These are phyloP conservation scores for Gentiana straminea DNA, from an alignment of 257 asterid species.

Conservation along the genomic window DNA sequence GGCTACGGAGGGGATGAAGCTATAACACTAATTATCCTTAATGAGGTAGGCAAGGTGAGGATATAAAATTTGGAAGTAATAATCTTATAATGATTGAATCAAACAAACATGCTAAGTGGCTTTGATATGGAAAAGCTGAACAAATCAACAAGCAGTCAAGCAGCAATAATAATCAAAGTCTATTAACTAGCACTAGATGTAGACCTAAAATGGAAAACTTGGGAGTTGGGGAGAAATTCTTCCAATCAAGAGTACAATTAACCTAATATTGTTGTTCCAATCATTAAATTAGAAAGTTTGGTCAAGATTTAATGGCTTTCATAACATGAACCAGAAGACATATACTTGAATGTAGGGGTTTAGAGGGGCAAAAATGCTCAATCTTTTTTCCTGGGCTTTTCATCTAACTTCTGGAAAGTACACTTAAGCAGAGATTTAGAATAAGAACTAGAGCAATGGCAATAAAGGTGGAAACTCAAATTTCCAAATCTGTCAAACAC, in stretches of 20 bases:
- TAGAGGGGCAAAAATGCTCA: not conserved
- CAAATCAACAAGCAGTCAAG: no score
- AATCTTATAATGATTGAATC: no score
- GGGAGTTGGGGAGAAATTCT: not conserved
- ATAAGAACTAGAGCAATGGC: slow-evolving; percentile 1
- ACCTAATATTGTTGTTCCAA: not conserved
- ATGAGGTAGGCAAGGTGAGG: no score
- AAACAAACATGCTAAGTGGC: no score
- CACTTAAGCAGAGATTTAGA: not conserved
- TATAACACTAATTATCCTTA: no score
- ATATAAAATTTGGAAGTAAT: no score
- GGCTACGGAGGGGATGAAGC: no score
- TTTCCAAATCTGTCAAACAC: not conserved
- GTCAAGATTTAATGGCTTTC: not conserved
- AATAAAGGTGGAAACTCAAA: not conserved
- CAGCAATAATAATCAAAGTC: no score
- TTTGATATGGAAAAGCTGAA: no score
- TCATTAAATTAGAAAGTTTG: not conserved
- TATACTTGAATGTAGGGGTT: no score
- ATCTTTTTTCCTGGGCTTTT: not conserved
- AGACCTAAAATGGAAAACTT: not conserved
- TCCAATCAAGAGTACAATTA: not conserved
- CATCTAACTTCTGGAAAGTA: not conserved
- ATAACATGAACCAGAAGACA: slow-evolving; percentile 2
- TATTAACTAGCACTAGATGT: no score